Evolutionary conservation across 495 filamentous ascomycete species (phyloP).

Genomic region (Talaromyces adpressus): DNA sequence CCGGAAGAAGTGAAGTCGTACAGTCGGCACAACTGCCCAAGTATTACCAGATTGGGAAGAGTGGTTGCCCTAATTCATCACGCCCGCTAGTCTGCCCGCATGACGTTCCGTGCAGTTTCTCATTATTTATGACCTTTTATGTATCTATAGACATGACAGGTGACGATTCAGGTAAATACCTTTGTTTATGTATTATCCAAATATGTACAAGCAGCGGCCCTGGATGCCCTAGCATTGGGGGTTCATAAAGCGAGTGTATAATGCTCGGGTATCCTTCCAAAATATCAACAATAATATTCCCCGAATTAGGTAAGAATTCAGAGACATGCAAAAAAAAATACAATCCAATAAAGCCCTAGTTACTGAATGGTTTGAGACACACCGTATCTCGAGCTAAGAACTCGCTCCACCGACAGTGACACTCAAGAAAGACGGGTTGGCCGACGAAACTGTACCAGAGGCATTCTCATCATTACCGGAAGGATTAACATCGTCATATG

Average conservation of each 20-base stretch:
- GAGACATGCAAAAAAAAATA: neutral
- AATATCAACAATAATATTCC: neutral
- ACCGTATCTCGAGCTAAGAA: neutral
- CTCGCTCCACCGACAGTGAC: constrained; percentile 21
- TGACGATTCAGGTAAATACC: neutral
- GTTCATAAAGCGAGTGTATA: neutral
- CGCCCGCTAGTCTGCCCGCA: neutral
- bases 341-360: neutral
- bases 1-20: too few relatives aligned
- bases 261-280: neutral
- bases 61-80: neutral
- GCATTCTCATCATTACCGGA: constrained; percentile 20
- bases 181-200: neutral
- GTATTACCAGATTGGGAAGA: neutral
- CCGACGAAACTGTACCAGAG: constrained; percentile 26
- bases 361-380: neutral
- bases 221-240: neutral
- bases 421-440: constrained; percentile 16
- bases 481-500: constrained; percentile 43
- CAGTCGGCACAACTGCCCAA: neutral
- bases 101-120: neutral
- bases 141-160: neutral
- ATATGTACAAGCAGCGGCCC: neutral
- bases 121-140: too few relatives aligned
- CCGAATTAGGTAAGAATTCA: too few relatives aligned